Base-by-base conservation (phyloP, 2,329 filamentous ascomycete genomes). In the Aureobasidium melanogenum region DNA sequence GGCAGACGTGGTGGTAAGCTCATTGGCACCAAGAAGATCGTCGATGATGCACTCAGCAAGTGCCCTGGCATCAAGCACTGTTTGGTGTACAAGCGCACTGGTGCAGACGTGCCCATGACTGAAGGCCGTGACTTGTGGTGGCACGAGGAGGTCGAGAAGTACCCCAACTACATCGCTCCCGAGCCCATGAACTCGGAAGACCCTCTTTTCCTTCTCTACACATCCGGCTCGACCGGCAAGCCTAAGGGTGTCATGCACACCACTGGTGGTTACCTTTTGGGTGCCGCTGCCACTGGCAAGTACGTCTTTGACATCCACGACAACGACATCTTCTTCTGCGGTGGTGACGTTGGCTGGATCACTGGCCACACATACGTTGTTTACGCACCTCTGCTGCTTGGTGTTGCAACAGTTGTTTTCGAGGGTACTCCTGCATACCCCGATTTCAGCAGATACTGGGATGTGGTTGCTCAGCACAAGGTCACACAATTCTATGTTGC, bases 241-340 rank as follows among this genome's bases (percentile, higher is more conserved):
- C 94, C 94, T 67, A 99, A 99, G 85, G 94, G 94, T 76, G 89
- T 99, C 61, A 88, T 99, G 91, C 94, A 99, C 82, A 95, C 91
- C 28, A 99, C 93, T 38, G 94, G 81, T 64, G 94, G 94, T 56
- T 99, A 97, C 74, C 83, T 99, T n/a, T 78, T 97, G 8, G 94
- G 94, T 63, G 92, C 92, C 56, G 93, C 94, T 36, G 83, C 88
- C 69, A 99, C 94, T 14, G 93, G 92, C 65, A 99, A 97, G 78
- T 97, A 99, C 75, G 93, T 97, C 64, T 99, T 99, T 73, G 94
- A 99, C 74, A 95, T 99, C 65, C 94, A 99, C 74, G 88, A 92
- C 65, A 86, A 88, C 59, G 94, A 99, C 75, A 85, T 84, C 65
- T 97, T 94, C 83, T 97, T 97, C 83, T 99, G 94, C 69, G 94